Conservation (phyloP, 164 flowering plant species). For the Aristolochia fimbriata region DNA sequence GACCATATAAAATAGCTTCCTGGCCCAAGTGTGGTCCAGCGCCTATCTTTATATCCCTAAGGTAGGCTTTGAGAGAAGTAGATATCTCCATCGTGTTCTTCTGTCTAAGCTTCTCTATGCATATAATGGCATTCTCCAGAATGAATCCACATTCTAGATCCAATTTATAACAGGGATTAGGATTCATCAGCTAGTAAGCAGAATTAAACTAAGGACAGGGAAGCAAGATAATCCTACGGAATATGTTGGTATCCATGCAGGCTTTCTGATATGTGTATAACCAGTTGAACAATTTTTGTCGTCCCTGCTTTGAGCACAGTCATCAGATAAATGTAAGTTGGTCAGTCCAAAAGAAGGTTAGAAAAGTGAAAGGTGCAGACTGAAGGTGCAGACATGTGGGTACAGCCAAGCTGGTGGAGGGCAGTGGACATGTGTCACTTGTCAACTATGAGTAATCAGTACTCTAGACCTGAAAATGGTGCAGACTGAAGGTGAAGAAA, state of each 20-base stretch:
- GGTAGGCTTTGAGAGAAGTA: no score
- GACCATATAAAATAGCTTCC: no score
- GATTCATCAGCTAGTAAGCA: no score
- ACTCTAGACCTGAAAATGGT: constrained; percentile 82
- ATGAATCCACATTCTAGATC: no score
- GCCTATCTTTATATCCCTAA: no score
- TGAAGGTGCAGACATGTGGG: no score
- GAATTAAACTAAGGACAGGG: no score
- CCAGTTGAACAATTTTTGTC: constrained; percentile 22
- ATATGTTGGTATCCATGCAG: constrained; percentile 64
- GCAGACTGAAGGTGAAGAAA: background rate
- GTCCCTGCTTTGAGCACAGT: constrained; percentile 20
- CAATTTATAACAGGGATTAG: no score
- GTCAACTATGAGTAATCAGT: constrained; percentile 41
- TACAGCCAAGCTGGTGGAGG: constrained; percentile 97
- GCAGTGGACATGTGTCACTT: constrained; percentile 87
- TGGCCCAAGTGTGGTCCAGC: no score
- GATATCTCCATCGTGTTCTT: no score
- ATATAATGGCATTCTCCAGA: no score
- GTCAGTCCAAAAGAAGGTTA: background rate
- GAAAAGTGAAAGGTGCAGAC: background rate
- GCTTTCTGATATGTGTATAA: constrained; percentile 39
- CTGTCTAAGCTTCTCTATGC: no score
- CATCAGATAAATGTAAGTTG: background rate
- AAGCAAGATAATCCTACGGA: constrained; percentile 38